Conservation (phyloP, 176 grass and related monocot species). For the Oryza glaberrima region DNA sequence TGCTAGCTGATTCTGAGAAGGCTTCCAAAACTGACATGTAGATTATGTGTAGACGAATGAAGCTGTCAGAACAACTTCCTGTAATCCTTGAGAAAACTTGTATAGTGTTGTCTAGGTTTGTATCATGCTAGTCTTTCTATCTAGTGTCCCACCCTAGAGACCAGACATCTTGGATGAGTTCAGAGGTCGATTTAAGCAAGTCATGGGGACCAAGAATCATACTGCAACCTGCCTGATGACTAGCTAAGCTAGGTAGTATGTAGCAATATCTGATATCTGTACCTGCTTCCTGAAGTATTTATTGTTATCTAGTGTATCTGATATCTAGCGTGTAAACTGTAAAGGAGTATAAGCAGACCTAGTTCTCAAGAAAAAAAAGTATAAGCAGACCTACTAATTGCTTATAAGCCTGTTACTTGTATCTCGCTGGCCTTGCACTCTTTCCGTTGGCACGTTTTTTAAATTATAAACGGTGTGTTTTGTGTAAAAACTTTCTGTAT, state of each 20-base stretch:
- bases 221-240: slow-evolving; percentile 8
- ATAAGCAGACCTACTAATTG: background rate
- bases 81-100: slow-evolving; percentile 21
- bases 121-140: background rate
- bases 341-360: background rate
- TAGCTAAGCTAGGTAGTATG: slow-evolving; percentile 4
- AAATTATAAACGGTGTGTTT: too few relatives aligned
- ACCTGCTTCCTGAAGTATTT: background rate
- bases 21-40: slow-evolving; percentile 38
- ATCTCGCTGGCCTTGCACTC: background rate
- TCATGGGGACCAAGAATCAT: background rate
- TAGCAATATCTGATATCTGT: slow-evolving; percentile 16
- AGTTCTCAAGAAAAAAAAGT: too few relatives aligned
- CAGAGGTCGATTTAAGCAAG: slow-evolving; percentile 7
- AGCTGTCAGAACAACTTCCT: slow-evolving; percentile 20
- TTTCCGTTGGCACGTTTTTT: too few relatives aligned
- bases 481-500: too few relatives aligned
- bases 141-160: background rate
- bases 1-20: background rate
- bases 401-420: background rate
- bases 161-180: slow-evolving; percentile 24
- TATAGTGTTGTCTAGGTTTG: slow-evolving; percentile 43
- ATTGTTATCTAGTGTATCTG: background rate
- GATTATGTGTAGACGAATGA: slow-evolving; percentile 25
- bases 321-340: background rate